phyloP scores from a whole-genome alignment of 805 yeast genomes.

The Debaryomyces hansenii region DNA sequence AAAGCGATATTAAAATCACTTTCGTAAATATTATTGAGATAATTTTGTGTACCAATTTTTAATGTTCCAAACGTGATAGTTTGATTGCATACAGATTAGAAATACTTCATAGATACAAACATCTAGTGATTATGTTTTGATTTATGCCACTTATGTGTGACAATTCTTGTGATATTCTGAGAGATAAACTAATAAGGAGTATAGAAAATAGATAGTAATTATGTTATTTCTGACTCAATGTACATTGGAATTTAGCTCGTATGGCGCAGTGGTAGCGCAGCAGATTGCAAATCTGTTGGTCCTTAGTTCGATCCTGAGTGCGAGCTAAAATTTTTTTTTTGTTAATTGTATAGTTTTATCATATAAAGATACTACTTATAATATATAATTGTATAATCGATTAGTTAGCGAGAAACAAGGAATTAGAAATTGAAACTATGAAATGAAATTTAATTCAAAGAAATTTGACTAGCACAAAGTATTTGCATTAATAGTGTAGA shows the following conservation, averaged over 20 bases:
- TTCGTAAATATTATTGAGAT: too few relatives aligned
- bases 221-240: too few relatives aligned
- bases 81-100: too few relatives aligned
- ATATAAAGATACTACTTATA: background rate
- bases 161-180: background rate
- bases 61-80: too few relatives aligned
- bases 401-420: background rate
- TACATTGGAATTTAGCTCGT: conserved; percentile 27
- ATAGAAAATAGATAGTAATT: too few relatives aligned
- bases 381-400: background rate
- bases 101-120: too few relatives aligned
- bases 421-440: background rate
- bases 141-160: background rate
- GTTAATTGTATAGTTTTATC: background rate
- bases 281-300: conserved; percentile 99
- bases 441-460: background rate
- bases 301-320: conserved; percentile 96
- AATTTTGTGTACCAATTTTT: too few relatives aligned
- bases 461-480: too few relatives aligned
- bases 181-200: too few relatives aligned
- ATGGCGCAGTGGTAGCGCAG: conserved; percentile 99
- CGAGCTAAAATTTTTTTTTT: conserved; percentile 57
- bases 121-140: background rate
- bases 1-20: background rate
- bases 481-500: background rate